These are phyloP conservation scores for Blastocystis sp. DNA, from an alignment of 352 stramenopile species.

Conservation along the genomic window DNA sequence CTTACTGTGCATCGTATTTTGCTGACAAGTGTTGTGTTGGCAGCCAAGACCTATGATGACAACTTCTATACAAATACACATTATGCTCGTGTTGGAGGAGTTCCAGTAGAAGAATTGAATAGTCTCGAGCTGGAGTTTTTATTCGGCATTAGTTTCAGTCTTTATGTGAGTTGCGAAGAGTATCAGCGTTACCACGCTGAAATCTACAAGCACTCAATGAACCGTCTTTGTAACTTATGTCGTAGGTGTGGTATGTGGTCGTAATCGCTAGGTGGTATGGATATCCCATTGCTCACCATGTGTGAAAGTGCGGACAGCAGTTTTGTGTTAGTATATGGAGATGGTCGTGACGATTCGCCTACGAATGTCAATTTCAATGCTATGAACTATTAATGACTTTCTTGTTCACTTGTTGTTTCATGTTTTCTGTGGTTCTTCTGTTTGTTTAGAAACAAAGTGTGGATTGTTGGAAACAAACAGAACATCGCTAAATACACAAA, in stretches of 20 bases:
- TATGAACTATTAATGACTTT: not conserved
- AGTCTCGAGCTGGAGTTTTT: slow-evolving; percentile 41
- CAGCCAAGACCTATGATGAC: slow-evolving; percentile 33
- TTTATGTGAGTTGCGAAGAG: slow-evolving; percentile 26
- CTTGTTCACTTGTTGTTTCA: slow-evolving; percentile 17
- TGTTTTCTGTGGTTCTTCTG: not conserved
- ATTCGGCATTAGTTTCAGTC: slow-evolving; percentile 2
- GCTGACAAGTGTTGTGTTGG: slow-evolving; percentile 41
- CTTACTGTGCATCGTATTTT: slow-evolving; percentile 34
- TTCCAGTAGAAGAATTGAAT: slow-evolving; percentile 18
- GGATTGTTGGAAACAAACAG: not conserved
- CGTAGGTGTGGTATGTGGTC: not conserved
- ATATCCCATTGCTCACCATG: not conserved
- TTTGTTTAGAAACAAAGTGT: not conserved
- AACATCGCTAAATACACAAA: not conserved
- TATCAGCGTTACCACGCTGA: slow-evolving; percentile 28
- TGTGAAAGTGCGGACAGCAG: not conserved
- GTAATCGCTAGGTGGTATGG: not conserved
- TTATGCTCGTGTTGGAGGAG: slow-evolving; percentile 29
- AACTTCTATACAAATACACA: slow-evolving; percentile 41
- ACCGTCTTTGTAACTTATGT: not conserved
- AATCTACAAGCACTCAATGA: slow-evolving; percentile 46
- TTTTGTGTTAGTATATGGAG: not conserved
- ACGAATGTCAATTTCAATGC: slow-evolving; percentile 50
- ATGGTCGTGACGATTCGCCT: not conserved